phyloP scores from a whole-genome alignment of 2,329 filamentous ascomycete genomes.

The Pseudogymnoascus sp. region DNA sequence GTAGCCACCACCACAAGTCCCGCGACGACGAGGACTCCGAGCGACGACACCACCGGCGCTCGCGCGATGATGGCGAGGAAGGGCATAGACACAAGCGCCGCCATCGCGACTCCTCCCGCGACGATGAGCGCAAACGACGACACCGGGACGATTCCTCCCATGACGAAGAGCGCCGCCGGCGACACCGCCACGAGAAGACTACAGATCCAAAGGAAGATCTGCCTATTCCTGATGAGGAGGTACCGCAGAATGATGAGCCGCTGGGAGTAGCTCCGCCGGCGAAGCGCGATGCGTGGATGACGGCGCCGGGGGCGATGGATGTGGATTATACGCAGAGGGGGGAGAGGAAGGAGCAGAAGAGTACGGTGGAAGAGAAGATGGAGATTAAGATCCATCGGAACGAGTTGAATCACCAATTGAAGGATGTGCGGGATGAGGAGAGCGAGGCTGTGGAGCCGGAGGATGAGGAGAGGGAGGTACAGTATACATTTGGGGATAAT shows the following conservation, averaged over 20 bases:
- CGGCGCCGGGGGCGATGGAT: constrained; percentile 70
- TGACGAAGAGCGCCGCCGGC: constrained; percentile 16
- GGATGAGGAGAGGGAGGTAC: constrained; percentile 52
- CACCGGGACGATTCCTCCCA: constrained; percentile 14
- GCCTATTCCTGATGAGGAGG: constrained; percentile 44
- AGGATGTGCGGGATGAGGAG: constrained; percentile 51
- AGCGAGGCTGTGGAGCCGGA: constrained; percentile 40
- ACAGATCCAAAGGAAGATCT: constrained; percentile 43
- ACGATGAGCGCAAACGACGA: constrained; percentile 24
- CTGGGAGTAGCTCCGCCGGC: constrained; percentile 27
- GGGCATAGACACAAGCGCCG: constrained; percentile 34
- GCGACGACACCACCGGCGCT: constrained; percentile 36
- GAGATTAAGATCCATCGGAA: constrained; percentile 54
- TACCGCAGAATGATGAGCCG: constrained; percentile 25
- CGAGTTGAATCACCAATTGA: constrained; percentile 69
- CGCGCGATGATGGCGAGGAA: constrained; percentile 32
- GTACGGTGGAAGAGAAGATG: constrained; percentile 25
- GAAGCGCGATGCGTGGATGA: constrained; percentile 90
- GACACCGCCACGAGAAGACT: constrained; percentile 31
- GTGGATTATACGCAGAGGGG: constrained; percentile 71
- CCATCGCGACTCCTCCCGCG: constrained; percentile 28
- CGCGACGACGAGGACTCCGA: constrained; percentile 47
- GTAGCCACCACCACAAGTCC: constrained; percentile 25
- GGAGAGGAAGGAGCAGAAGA: constrained; percentile 45
- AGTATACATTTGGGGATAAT: constrained; percentile 80